phyloP scores from a whole-genome alignment of 768 basidiomycete species.

The Tulasnella sp. region DNA sequence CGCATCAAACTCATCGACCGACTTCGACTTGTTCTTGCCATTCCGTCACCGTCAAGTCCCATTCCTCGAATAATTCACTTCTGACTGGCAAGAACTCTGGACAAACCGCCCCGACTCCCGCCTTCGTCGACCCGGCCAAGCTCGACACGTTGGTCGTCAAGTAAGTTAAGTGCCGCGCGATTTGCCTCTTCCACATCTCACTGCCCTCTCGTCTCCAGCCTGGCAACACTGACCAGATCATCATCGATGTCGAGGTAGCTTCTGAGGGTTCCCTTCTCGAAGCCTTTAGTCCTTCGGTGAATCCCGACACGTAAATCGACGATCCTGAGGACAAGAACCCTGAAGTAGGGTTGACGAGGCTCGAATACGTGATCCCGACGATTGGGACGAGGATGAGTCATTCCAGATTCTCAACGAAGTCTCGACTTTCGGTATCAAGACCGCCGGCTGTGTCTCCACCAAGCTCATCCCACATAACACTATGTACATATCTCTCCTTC shows the following conservation, averaged over 20 bases:
- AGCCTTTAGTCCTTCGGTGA: conserved; percentile 95
- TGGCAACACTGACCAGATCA: conserved; percentile 94
- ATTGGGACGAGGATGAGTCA: conserved; percentile 98
- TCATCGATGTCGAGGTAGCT: conserved; percentile 83
- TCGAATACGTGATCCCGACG: conserved; percentile 86
- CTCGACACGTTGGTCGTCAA: conserved; percentile 93
- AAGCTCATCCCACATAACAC: no score
- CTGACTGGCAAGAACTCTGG: no score
- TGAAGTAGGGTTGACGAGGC: conserved; percentile 86
- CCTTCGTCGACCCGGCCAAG: conserved; percentile 88
- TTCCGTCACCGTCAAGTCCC: no score
- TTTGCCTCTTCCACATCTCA: conserved; percentile 4
- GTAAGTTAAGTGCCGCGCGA: conserved; percentile 52
- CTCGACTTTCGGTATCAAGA: no score
- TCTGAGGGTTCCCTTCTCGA: conserved; percentile 84
- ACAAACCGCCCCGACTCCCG: conserved; percentile 74
- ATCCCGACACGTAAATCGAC: conserved; percentile 91
- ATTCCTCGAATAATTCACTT: no score
- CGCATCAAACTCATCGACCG: no score
- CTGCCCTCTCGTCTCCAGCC: conserved; percentile 52
- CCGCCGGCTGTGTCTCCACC: no score
- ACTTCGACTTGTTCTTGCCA: no score
- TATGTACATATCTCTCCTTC: no score
- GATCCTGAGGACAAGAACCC: conserved; percentile 93
- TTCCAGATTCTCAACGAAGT: conserved; percentile 86